phyloP scores from a whole-genome alignment of 495 filamentous ascomycete genomes.

The Hamigera avellanea region DNA sequence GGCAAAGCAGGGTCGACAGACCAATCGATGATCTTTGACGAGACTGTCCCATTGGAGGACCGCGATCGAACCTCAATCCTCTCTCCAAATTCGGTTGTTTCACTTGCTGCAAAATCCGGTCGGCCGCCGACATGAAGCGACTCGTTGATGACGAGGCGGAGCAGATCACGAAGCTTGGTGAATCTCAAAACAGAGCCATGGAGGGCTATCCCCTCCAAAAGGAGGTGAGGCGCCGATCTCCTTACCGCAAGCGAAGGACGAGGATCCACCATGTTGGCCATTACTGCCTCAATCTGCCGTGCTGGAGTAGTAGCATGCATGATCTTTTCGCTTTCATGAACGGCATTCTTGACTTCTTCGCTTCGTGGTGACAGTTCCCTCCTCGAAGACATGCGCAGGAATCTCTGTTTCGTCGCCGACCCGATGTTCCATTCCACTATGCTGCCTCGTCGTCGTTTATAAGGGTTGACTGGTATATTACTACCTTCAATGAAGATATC shows the following conservation, averaged over 20 bases:
- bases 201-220: conserved; percentile 34
- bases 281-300: conserved; percentile 30
- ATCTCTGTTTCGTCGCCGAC: conserved; percentile 26
- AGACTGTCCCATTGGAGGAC: conserved; percentile 46
- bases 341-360: conserved; percentile 35
- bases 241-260: conserved; percentile 28
- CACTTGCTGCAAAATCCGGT: conserved; percentile 55
- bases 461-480: conserved; percentile 33
- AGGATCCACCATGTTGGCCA: conserved; percentile 31
- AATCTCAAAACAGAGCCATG: conserved; percentile 38
- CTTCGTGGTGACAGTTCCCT: conserved; percentile 38
- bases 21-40: conserved; percentile 54
- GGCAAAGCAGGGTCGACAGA: conserved; percentile 54
- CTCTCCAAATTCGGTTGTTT: conserved; percentile 51
- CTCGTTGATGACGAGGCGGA: conserved; percentile 58
- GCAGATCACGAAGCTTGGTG: conserved; percentile 51
- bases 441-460: conserved; percentile 38
- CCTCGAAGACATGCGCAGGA: conserved; percentile 20
- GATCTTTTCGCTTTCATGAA: conserved; percentile 38
- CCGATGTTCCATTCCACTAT: conserved; percentile 23
- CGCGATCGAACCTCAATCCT: conserved; percentile 50
- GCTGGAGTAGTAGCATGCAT: conserved; percentile 27
- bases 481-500: conserved; percentile 33
- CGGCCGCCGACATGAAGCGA: conserved; percentile 59
- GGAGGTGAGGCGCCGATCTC: conserved; percentile 28